A percentile compares a stretch with the other conserved stretches of the same genome.
Conservation (phyloP, 1,139 yeast genomes). For the Suhomyces wounanorum region DNA sequence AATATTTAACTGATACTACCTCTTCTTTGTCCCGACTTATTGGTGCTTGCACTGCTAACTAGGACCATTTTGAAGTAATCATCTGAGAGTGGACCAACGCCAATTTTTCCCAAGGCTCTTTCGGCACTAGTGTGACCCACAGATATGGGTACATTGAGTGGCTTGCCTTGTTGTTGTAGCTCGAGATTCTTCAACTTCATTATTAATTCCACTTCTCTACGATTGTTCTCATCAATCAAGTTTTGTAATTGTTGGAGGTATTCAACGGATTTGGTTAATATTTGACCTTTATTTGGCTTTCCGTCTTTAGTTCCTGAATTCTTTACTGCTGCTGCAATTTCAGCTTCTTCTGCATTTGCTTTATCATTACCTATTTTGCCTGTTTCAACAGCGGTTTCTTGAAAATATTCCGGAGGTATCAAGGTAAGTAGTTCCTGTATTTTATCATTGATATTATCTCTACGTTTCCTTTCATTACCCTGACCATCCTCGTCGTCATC, state of each 20-base stretch:
- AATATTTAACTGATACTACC: constrained; percentile 13
- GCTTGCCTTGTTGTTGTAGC: constrained; percentile 30
- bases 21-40: constrained; percentile 15
- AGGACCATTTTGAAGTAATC: constrained; percentile 44
- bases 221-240: constrained; percentile 73
- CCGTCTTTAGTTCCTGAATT: constrained; percentile 80
- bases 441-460: constrained; percentile 87
- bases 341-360: constrained; percentile 21
- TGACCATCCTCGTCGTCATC: constrained; percentile 38
- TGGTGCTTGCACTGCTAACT: constrained; percentile 30
- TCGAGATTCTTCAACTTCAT: constrained; percentile 60
- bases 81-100: constrained; percentile 76
- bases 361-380: constrained; percentile 11
- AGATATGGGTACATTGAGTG: constrained; percentile 39
- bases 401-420: constrained; percentile 65
- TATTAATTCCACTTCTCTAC: constrained; percentile 74
- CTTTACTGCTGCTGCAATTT: constrained; percentile 38
- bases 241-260: constrained; percentile 75
- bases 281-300: constrained; percentile 91
- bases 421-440: constrained; percentile 77
- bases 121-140: constrained; percentile 80
- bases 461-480: constrained; percentile 63
- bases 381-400: constrained; percentile 21
- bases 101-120: constrained; percentile 70
- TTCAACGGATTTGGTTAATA: constrained; percentile 80